phyloP scores from a whole-genome alignment of 768 basidiomycete species.

The Clitopilus passeckerianus region DNA sequence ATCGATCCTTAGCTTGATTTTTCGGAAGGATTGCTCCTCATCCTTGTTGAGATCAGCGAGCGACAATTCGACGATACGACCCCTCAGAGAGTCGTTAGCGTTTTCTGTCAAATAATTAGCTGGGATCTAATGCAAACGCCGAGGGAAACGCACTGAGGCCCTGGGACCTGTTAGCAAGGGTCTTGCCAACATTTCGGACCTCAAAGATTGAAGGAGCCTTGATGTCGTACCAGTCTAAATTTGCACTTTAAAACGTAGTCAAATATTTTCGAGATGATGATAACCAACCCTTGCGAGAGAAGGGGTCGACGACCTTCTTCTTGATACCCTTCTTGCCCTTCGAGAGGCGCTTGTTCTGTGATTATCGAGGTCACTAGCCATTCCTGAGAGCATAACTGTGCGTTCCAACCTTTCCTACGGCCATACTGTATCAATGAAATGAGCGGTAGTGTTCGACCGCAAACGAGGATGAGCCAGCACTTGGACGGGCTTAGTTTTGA shows the following conservation, averaged over 20 bases:
- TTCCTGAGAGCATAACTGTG: not conserved
- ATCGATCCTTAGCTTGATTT: conserved; percentile 97
- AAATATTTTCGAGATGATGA: not conserved
- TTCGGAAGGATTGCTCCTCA: conserved; percentile 98
- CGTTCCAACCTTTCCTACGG: conserved; percentile 77
- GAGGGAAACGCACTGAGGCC: conserved; percentile 79
- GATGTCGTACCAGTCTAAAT: conserved; percentile 97
- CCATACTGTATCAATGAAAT: conserved; percentile 54
- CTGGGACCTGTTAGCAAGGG: conserved; percentile 95
- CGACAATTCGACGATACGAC: conserved; percentile 93
- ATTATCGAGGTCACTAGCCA: not conserved
- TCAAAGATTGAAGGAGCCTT: conserved; percentile 99
- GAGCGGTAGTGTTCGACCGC: conserved; percentile 35
- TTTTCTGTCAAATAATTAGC: conserved; percentile 60
- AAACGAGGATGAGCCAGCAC: conserved; percentile 35
- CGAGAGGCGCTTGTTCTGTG: conserved; percentile 93
- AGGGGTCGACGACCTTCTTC: conserved; percentile 99
- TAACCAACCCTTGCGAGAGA: conserved; percentile 91
- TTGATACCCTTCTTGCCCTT: conserved; percentile 99
- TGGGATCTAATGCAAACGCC: not conserved
- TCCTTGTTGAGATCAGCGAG: conserved; percentile 99
- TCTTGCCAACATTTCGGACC: conserved; percentile 95
- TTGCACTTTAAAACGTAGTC: conserved; percentile 1
- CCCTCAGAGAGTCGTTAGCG: conserved; percentile 96
- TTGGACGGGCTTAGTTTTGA: conserved; percentile 46